Base-by-base conservation (phyloP, 495 filamentous ascomycete genomes). In the Tuber magnatum region DNA sequence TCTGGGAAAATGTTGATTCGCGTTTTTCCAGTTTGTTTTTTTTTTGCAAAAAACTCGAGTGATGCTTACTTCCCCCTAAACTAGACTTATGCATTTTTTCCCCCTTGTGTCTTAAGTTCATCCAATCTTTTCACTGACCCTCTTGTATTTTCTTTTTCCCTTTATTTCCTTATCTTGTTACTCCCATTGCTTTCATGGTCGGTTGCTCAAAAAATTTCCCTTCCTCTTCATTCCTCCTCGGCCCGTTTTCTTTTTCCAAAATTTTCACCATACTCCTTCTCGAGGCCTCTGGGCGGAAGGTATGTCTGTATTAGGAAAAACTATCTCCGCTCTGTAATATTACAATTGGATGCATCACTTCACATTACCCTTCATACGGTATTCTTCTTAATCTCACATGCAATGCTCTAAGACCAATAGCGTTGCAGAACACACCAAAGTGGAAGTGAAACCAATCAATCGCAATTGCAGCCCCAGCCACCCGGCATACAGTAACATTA, bases 111-210 rank as follows among this genome's bases (percentile, higher is more conserved):
- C 40, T 44, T 61, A 74, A n/a, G 76, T 35, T 71, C 51, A 75
- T 82, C 82, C 70, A 72, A 72, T 68, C 72, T 77, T 76, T 81
- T 69, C 75, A 79, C 68, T 75, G 44, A 69, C 69, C 40, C 70
- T 70, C 71, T 77, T 78, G 42, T 77, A 71, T 78, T 35, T 79
- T 61, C n/a, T 41, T 28, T 48, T 5, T 71, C 71, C 42, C n/a
- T 72, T 71, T 72, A 39, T 71, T 71, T 70, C 18, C 12, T 69
- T 72, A 71, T 41, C 35, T 71, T 65, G 42, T 28, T 73, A 32
- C 24, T 18, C 56, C 35, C 28, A 65, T 32, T 7, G 1, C 56
- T 65, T 28, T 65, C 56, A 65, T 35, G 28, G 56, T 35, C 56
- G 56, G 56, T 35, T 35, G 14, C 56, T 35, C 56, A 65, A 35